Conservation (phyloP, 2,329 filamentous ascomycete genomes). For the Curvularia spicifera region DNA sequence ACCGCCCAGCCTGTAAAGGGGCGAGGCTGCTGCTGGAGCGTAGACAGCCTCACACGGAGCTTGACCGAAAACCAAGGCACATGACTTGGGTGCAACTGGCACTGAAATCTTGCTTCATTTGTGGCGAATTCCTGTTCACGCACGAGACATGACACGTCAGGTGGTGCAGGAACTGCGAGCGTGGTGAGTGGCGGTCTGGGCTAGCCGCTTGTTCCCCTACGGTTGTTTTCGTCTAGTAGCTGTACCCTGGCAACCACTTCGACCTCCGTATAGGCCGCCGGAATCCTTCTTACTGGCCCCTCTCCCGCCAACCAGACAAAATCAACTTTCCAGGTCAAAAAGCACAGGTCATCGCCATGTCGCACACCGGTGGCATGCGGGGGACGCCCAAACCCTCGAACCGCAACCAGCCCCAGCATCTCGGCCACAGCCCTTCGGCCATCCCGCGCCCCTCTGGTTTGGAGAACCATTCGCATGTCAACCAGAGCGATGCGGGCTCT, state of each 20-base stretch:
- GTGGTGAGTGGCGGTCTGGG: conserved; percentile 19
- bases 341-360: conserved; percentile 56
- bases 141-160: conserved; percentile 7
- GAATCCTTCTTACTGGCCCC: conserved; percentile 27
- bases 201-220: conserved; percentile 24
- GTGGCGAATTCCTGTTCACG: conserved; percentile 2
- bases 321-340: conserved; percentile 25
- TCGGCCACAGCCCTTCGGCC: conserved; percentile 69
- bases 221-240: conserved; percentile 30
- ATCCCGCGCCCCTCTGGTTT: conserved; percentile 77
- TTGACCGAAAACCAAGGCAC: neutral
- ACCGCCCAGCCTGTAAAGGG: neutral
- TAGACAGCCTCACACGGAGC: neutral
- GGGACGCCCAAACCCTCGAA: conserved; percentile 74
- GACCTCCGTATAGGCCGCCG: conserved; percentile 25
- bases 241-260: conserved; percentile 35
- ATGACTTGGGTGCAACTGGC: neutral
- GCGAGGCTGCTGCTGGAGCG: neutral
- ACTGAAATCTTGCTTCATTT: neutral
- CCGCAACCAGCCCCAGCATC: conserved; percentile 61
- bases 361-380: conserved; percentile 68
- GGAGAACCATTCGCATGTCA: conserved; percentile 59
- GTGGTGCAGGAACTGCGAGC: conserved; percentile 2
- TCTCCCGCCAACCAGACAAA: conserved; percentile 30
- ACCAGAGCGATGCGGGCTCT: conserved; percentile 67